phyloP scores from a whole-genome alignment of 2,329 filamentous ascomycete genomes.

The Curvularia eragrostidis region DNA sequence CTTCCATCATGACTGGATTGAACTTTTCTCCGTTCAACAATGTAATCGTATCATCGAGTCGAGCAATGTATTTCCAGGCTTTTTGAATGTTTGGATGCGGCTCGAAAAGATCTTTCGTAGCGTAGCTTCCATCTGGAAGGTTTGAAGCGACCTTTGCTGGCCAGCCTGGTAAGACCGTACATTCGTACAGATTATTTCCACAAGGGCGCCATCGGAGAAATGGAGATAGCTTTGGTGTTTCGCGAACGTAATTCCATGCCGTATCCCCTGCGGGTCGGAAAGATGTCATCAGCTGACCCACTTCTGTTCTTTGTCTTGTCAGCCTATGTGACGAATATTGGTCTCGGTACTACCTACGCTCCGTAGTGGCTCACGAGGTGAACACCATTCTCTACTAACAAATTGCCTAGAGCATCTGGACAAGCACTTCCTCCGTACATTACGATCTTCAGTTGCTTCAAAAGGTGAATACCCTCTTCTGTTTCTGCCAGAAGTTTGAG shows the following conservation, averaged over 20 bases:
- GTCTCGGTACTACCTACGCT: conserved; percentile 46
- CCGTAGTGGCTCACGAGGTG: conserved; percentile 65
- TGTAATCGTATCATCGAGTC: conserved; percentile 57
- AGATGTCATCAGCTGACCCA: conserved; percentile 69
- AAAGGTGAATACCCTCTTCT: conserved; percentile 59
- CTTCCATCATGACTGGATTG: conserved; percentile 59
- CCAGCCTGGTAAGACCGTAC: conserved; percentile 46
- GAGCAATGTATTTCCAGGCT: conserved; percentile 56
- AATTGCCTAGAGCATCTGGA: conserved; percentile 64
- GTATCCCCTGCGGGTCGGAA: conserved; percentile 61
- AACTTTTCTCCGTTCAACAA: conserved; percentile 60
- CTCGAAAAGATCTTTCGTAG: conserved; percentile 54
- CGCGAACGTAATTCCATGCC: conserved; percentile 66
- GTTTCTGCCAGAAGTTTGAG: conserved; percentile 68
- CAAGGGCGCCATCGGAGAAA: conserved; percentile 52
- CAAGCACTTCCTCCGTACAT: conserved; percentile 65
- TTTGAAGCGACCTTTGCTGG: conserved; percentile 45
- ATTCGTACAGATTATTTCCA: conserved; percentile 51
- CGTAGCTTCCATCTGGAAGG: conserved; percentile 28
- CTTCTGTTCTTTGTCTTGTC: conserved; percentile 60
- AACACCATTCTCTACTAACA: conserved; percentile 60
- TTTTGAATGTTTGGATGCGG: conserved; percentile 54
- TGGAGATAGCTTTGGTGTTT: conserved; percentile 50
- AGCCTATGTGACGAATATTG: neutral
- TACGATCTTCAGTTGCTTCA: conserved; percentile 61